These are phyloP conservation scores for Russula lepida DNA, from an alignment of 768 basidiomycete genomes.

Conservation along the genomic window DNA sequence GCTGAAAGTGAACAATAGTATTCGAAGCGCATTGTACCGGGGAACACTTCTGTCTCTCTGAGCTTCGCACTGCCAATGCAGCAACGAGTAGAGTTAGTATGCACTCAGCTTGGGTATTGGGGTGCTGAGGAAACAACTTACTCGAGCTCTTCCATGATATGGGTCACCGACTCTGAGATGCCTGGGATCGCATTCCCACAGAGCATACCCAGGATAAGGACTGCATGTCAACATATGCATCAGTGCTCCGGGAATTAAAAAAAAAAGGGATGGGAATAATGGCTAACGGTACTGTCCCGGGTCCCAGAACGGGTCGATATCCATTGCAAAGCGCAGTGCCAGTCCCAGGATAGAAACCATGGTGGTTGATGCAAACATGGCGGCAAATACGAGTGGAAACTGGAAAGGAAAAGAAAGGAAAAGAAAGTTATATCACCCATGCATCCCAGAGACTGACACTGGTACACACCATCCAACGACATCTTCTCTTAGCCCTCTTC, in stretches of 20 bases:
- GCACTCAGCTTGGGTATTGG: no score
- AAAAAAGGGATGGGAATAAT: background rate
- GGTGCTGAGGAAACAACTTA: background rate
- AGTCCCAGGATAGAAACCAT: slow-evolving; percentile 74
- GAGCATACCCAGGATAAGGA: slow-evolving; percentile 81
- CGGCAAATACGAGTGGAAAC: slow-evolving; percentile 59
- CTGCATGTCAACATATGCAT: slow-evolving; percentile 28
- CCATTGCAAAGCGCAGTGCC: slow-evolving; percentile 71
- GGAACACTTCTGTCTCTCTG: background rate
- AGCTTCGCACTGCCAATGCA: background rate
- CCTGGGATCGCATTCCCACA: slow-evolving; percentile 73
- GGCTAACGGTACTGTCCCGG: slow-evolving; percentile 69
- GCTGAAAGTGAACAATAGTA: no score
- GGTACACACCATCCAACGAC: no score
- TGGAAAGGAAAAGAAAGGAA: slow-evolving; percentile 21
- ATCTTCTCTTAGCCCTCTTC: background rate
- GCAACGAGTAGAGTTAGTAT: no score
- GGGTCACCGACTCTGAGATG: slow-evolving; percentile 60
- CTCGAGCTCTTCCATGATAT: slow-evolving; percentile 31
- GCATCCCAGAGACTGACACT: no score
- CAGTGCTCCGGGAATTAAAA: background rate
- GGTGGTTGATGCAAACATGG: slow-evolving; percentile 68
- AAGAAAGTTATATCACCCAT: no score
- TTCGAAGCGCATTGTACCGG: no score
- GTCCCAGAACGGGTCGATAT: slow-evolving; percentile 71